phyloP scores from a whole-genome alignment of 805 yeast genomes.

The Wickerhamomyces rabaulensis region DNA sequence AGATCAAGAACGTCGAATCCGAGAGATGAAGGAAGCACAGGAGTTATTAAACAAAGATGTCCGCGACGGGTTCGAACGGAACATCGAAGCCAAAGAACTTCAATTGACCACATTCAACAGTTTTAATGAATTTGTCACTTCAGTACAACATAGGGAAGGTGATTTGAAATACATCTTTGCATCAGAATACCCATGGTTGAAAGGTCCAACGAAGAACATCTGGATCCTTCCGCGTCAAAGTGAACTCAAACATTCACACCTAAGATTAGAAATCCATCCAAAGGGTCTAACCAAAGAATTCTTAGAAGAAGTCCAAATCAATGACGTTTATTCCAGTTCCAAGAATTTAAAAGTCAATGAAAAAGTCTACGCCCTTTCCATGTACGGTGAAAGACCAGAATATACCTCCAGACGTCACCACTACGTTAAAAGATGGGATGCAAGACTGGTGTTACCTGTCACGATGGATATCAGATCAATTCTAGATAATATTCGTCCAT shows the following conservation, averaged over 20 bases:
- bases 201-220: conserved; percentile 21
- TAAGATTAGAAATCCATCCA: conserved; percentile 20
- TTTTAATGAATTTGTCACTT: conserved; percentile 28
- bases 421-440: conserved; percentile 15
- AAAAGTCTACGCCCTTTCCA: conserved; percentile 14
- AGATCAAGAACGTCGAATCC: background rate
- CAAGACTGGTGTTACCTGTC: conserved; percentile 16
- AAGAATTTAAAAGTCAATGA: conserved; percentile 15
- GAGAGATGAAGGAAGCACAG: background rate
- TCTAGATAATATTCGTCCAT: conserved; percentile 5
- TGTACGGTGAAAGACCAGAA: conserved; percentile 8
- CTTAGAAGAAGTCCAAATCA: conserved; percentile 8
- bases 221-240: conserved; percentile 28
- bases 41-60: background rate
- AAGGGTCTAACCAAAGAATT: conserved; percentile 9
- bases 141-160: background rate
- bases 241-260: conserved; percentile 16
- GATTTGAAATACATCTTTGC: conserved; percentile 7
- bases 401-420: conserved; percentile 4
- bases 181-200: conserved; percentile 32
- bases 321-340: conserved; percentile 3
- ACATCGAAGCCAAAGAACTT: conserved; percentile 1
- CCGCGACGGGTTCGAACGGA: background rate
- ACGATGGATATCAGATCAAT: conserved; percentile 20
- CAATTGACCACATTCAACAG: conserved; percentile 31